These are phyloP conservation scores for Sicyos baderoa DNA, from an alignment of 306 rosid genomes.

Conservation along the genomic window DNA sequence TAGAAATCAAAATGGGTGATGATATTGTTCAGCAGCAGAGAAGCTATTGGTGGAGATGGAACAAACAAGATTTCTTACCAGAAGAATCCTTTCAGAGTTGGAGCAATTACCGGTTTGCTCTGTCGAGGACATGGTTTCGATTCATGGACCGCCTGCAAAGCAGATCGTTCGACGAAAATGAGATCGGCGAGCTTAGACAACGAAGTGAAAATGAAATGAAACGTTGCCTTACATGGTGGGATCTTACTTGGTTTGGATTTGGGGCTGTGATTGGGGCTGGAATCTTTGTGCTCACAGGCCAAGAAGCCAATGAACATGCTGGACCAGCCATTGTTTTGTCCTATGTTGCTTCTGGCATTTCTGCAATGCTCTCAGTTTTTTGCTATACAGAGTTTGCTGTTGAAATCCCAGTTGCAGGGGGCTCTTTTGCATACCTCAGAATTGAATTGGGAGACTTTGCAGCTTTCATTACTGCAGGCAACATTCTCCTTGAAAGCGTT, in stretches of 20 bases:
- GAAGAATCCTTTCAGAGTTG: constrained; percentile 70
- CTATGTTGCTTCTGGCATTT: constrained; percentile 57
- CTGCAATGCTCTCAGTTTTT: constrained; percentile 77
- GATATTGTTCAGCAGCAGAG: constrained; percentile 25
- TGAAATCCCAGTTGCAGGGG: constrained; percentile 71
- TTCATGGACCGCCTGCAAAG: constrained; percentile 54
- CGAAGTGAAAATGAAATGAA: constrained; percentile 48
- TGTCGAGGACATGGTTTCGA: constrained; percentile 42
- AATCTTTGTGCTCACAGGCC: constrained; percentile 66
- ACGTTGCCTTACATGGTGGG: constrained; percentile 64
- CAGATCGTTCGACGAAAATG: constrained; percentile 48
- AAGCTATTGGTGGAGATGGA: constrained; percentile 75
- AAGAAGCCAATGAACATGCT: constrained; percentile 45
- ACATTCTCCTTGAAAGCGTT: constrained; percentile 59
- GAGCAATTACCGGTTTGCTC: constrained; percentile 42
- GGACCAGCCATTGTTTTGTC: constrained; percentile 67
- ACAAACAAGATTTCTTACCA: constrained; percentile 68
- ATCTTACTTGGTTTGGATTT: constrained; percentile 70
- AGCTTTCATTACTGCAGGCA: constrained; percentile 72
- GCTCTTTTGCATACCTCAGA: constrained; percentile 71
- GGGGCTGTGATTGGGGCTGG: constrained; percentile 76
- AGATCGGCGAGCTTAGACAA: constrained; percentile 36
- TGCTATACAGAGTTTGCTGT: constrained; percentile 75
- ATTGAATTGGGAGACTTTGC: constrained; percentile 69
- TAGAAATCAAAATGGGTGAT: constrained; percentile 14